Evolutionary conservation across 345 rosid species (phyloP).

Genomic region (Gossypium thurberi): DNA sequence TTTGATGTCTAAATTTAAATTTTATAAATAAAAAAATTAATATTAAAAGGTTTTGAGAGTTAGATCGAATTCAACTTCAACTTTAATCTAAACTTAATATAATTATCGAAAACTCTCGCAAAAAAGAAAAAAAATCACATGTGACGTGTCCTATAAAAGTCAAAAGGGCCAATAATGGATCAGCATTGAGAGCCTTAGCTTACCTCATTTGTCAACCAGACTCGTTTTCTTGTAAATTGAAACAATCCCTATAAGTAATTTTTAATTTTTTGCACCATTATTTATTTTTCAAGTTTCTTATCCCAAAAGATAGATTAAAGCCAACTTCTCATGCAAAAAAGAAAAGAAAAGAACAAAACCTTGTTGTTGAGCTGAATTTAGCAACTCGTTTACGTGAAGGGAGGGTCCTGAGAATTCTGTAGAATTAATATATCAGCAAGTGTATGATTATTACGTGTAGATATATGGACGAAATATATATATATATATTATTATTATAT

Average conservation of each 20-base stretch:
- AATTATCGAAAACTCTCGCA: too few relatives aligned
- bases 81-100: too few relatives aligned
- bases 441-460: not conserved
- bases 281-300: not conserved
- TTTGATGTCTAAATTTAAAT: too few relatives aligned
- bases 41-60: too few relatives aligned
- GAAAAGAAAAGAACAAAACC: not conserved
- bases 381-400: not conserved
- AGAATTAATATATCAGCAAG: not conserved
- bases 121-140: too few relatives aligned
- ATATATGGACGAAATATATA: not conserved
- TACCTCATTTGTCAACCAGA: slow-evolving; percentile 1
- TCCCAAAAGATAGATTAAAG: not conserved
- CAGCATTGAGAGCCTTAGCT: not conserved
- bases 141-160: not conserved
- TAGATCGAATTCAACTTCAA: too few relatives aligned
- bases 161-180: not conserved
- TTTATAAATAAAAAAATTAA: too few relatives aligned
- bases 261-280: not conserved
- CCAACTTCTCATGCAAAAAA: not conserved
- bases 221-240: slow-evolving; percentile 5
- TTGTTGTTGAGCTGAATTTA: not conserved
- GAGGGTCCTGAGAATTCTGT: not conserved
- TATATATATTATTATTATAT: not conserved
- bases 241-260: not conserved